phyloP scores from a whole-genome alignment of 2,329 filamentous ascomycete genomes.

The Sarocladium strictum region DNA sequence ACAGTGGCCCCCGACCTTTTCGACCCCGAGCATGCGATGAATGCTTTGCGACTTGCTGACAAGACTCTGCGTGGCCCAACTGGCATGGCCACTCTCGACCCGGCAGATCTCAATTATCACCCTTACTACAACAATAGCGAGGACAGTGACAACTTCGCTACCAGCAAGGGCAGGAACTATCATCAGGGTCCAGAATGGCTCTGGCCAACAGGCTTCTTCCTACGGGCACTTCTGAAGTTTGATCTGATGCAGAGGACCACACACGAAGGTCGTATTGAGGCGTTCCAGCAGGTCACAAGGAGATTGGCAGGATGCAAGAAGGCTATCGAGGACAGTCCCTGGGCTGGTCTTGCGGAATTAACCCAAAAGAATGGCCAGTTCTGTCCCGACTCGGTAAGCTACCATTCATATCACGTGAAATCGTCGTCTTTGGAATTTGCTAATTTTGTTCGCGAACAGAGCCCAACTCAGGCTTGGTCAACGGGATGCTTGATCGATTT shows the following conservation, averaged over 20 bases:
- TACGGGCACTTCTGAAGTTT: constrained; percentile 86
- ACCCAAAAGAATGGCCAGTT: constrained; percentile 83
- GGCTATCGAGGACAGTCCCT: constrained; percentile 71
- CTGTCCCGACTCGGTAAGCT: constrained; percentile 80
- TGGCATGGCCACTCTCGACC: constrained; percentile 94
- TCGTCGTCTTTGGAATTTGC: too few relatives aligned
- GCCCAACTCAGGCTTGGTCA: constrained; percentile 94
- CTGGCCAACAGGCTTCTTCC: constrained; percentile 95
- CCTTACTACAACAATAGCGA: constrained; percentile 95
- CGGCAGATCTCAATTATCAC: constrained; percentile 84
- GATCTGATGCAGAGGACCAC: constrained; percentile 64
- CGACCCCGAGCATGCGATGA: constrained; percentile 67
- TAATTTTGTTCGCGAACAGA: constrained; percentile 44
- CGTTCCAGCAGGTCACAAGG: constrained; percentile 89
- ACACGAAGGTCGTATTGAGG: constrained; percentile 67
- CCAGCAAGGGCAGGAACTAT: constrained; percentile 92
- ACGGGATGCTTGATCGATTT: constrained; percentile 90
- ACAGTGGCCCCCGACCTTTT: constrained; percentile 87
- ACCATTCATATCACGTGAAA: not conserved
- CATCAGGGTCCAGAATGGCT: constrained; percentile 98
- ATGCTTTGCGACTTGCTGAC: constrained; percentile 76
- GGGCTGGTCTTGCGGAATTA: constrained; percentile 89
- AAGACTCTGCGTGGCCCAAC: constrained; percentile 74
- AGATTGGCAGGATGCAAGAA: constrained; percentile 78
- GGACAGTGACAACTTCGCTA: constrained; percentile 85